A percentile compares a stretch with the other conserved stretches of the same genome.
Evolutionary conservation across 306 rosid genomes (phyloP).

Genomic region (Casuarina glauca): DNA sequence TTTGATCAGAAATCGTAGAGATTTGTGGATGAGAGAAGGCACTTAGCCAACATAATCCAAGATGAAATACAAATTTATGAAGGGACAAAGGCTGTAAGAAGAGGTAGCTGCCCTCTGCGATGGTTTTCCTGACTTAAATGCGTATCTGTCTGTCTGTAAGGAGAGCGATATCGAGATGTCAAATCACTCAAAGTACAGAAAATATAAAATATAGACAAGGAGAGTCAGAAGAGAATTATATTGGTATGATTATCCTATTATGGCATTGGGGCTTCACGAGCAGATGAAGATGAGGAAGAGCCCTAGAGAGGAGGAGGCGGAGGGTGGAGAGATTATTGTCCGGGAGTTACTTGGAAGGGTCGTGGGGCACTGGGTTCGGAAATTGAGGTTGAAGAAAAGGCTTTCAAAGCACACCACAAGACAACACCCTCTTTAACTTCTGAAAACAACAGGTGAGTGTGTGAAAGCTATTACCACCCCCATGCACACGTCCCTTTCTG

Average conservation of each 20-base stretch:
- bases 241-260: constrained; percentile 43
- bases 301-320: constrained; percentile 58
- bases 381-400: constrained; percentile 45
- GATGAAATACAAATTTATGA: constrained; percentile 56
- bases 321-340: constrained; percentile 29
- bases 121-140: constrained; percentile 76
- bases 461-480: constrained; percentile 94
- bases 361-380: constrained; percentile 48
- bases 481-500: constrained; percentile 99
- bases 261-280: constrained; percentile 46
- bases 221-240: not conserved
- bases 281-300: constrained; percentile 32
- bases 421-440: constrained; percentile 74
- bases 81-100: constrained; percentile 85
- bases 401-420: constrained; percentile 50
- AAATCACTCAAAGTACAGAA: constrained; percentile 64
- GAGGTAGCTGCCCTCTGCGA: constrained; percentile 54
- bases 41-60: constrained; percentile 52
- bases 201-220: not conserved
- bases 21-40: constrained; percentile 24
- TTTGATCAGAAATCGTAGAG: constrained; percentile 35
- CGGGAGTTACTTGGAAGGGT: constrained; percentile 28
- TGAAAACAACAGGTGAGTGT: constrained; percentile 82
- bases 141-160: constrained; percentile 70
- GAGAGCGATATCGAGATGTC: constrained; percentile 81